Evolutionary conservation across 192 early-diverging fungal genomes (phyloP).

Genomic region (Rhizophlyctis rosea): DNA sequence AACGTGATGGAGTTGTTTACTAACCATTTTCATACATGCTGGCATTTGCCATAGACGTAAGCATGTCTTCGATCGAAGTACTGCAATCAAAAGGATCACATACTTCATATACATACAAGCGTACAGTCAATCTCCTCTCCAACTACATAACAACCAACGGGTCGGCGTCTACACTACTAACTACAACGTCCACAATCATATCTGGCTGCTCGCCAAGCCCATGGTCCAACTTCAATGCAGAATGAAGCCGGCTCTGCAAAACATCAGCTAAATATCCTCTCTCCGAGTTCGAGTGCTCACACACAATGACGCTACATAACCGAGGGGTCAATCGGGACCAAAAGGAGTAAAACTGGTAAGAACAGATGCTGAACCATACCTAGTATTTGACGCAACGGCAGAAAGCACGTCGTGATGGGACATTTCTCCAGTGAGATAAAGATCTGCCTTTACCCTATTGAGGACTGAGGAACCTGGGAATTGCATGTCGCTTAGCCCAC

Average conservation of each 20-base stretch:
- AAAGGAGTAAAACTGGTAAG: too few species aligned
- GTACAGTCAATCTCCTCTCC: too few species aligned
- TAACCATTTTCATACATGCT: too few species aligned
- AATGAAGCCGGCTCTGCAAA: constrained; percentile 60
- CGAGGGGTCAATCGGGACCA: too few species aligned
- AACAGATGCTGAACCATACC: constrained; percentile 20
- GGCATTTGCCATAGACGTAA: too few species aligned
- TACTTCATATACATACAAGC: too few species aligned
- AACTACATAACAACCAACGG: constrained; percentile 57
- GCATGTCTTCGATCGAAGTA: too few species aligned
- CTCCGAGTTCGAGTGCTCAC: constrained; percentile 91
- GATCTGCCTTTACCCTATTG: constrained; percentile 56
- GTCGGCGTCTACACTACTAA: constrained; percentile 73
- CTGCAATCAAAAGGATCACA: too few species aligned
- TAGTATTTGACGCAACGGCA: constrained; percentile 68
- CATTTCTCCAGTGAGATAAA: constrained; percentile 94
- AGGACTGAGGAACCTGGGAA: constrained; percentile 62
- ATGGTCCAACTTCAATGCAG: constrained; percentile 45
- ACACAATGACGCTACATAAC: constrained; percentile 69
- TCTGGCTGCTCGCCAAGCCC: constrained; percentile 9
- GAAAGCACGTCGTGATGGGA: constrained; percentile 91
- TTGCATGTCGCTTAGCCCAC: too few species aligned
- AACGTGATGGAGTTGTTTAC: too few species aligned
- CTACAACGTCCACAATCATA: constrained; percentile 55
- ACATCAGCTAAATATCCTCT: constrained; percentile 73